These are phyloP conservation scores for Eutrema yunnanense DNA, from an alignment of 345 rosid genomes.

Conservation along the genomic window DNA sequence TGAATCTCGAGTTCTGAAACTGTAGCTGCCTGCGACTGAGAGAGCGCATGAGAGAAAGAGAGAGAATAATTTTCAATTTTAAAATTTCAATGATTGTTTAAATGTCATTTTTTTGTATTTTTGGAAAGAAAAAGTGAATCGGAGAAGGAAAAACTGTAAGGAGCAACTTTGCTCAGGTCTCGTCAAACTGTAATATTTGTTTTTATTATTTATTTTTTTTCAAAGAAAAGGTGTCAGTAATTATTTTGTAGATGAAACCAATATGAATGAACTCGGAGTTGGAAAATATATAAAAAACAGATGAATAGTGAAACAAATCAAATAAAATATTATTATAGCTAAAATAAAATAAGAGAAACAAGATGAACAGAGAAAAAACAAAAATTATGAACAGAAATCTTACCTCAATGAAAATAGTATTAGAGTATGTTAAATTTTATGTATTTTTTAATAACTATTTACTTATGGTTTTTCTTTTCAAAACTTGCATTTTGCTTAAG, in stretches of 20 bases:
- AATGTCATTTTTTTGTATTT: neutral
- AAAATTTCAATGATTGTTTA: neutral
- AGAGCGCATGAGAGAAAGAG: neutral
- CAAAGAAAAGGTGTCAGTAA: neutral
- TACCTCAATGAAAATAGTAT: no score
- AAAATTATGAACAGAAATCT: no score
- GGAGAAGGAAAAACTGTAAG: neutral
- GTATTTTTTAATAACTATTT: no score
- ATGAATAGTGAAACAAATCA: no score
- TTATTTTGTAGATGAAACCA: neutral
- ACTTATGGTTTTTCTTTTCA: no score
- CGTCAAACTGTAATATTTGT: neutral
- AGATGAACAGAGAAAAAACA: no score
- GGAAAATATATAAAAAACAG: no score
- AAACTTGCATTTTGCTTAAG: no score
- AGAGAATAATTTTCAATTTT: neutral
- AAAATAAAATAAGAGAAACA: no score
- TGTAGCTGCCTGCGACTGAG: constrained; percentile 2
- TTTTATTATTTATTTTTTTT: no score
- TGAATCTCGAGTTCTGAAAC: constrained; percentile 18
- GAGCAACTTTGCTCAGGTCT: constrained; percentile 3
- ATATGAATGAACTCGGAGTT: neutral
- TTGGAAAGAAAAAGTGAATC: neutral
- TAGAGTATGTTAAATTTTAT: no score
- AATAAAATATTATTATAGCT: no score